Conservation (phyloP, 352 stramenopile genomes). For the Phytopythium sindhum region DNA sequence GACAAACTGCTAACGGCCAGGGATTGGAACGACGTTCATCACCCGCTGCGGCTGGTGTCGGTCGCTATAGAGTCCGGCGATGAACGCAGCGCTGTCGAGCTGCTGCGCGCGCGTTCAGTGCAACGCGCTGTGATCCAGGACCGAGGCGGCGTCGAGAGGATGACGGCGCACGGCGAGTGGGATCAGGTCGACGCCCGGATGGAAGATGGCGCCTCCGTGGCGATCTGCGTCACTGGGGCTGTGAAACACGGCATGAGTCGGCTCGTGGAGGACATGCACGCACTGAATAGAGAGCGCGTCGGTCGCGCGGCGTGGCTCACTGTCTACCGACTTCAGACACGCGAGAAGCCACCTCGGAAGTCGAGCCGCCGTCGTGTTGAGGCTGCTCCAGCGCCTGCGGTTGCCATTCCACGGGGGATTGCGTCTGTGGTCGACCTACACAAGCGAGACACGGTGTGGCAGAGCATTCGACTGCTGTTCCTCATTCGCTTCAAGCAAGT, state of each 20-base stretch:
- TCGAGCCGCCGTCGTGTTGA: neutral
- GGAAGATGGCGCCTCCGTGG: neutral
- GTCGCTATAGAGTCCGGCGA: neutral
- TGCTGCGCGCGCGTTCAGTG: neutral
- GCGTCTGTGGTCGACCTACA: neutral
- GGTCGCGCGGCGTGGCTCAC: conserved; percentile 1
- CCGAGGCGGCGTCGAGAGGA: neutral
- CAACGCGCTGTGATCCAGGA: neutral
- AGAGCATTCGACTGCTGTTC: neutral
- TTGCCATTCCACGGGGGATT: neutral
- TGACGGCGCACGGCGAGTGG: neutral
- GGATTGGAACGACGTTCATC: neutral
- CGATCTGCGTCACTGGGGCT: neutral
- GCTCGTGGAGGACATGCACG: neutral
- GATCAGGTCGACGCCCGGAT: neutral
- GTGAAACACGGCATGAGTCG: neutral
- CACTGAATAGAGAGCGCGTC: neutral
- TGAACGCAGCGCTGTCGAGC: neutral
- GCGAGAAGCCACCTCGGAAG: neutral
- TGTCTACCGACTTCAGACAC: neutral
- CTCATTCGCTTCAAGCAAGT: neutral
- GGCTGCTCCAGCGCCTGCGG: neutral
- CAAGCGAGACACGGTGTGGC: conserved; percentile 3
- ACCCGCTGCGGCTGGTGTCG: conserved; percentile 2
- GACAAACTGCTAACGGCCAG: conserved; percentile 6